Base-by-base conservation (phyloP, 257 asterid species). In the Solanum lycopersicoides region DNA sequence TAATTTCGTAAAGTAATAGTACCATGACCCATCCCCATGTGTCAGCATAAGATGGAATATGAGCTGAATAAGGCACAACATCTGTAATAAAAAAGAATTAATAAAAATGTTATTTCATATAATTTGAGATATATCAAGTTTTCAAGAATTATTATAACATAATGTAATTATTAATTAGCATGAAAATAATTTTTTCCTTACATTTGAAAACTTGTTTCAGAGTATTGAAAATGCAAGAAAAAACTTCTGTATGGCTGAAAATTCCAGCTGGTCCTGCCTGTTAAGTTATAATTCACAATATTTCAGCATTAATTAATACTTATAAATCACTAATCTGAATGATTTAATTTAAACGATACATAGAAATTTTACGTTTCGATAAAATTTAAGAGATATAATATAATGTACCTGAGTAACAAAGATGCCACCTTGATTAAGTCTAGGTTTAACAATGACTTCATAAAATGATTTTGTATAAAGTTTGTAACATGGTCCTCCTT, bases 11-110 rank as follows among this genome's bases (percentile, higher is more conserved):
- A 59, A 59, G 1, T 59, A 59, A 59, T 59, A 11, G 82, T 93
- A 96, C 99, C 99, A 96, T 96, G 93, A 95, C 92, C 99, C 99
- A 96, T 85, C 99, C 99, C 99, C 99, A 96, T 41, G 96, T 95
- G 91, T 96, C 99, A 66, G 98, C 99, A 90, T 93, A 96, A 53
- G 99, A 96, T 71, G 98, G 98, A 86, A 95, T 91, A 83, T 96
- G 99, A 87, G 98, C 98, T 86, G 99, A 94, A 89, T 94, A 96
- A 83, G 99, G 98, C 84, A 95, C 96, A 80, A 95, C 99, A 93
- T 96, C 99, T 96, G 98, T 92, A 93, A 72, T 56, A 77, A 4
- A 73, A 74, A n/a, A 84, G 28, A 50, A 0, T 34, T 53, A 59
- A 35, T 39, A 14, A 44, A 47, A 44, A 47, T 16, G n/a, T 35